phyloP scores from a whole-genome alignment of 176 grass and related monocot species.

The Aegilops tauschii region DNA sequence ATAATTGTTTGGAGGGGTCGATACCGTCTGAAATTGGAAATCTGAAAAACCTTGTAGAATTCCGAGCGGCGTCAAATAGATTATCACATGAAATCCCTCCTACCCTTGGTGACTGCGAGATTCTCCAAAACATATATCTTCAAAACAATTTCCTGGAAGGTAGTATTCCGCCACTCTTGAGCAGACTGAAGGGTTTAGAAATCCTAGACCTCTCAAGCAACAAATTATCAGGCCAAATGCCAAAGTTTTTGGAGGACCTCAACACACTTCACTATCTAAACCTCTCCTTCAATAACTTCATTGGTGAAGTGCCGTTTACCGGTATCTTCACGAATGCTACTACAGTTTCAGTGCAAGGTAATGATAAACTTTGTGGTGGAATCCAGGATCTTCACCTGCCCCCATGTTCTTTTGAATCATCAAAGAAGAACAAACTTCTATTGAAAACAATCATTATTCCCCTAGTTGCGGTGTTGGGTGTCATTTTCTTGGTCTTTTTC shows the following conservation, averaged over 20 bases:
- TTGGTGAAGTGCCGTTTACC: slow-evolving; percentile 27
- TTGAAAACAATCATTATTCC: neutral
- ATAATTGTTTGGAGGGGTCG: slow-evolving; percentile 20
- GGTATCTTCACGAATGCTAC: slow-evolving; percentile 38
- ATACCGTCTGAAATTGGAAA: slow-evolving; percentile 25
- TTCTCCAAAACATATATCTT: slow-evolving; percentile 27
- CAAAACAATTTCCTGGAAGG: slow-evolving; percentile 38
- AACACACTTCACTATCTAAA: slow-evolving; percentile 15
- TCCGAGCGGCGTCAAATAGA: slow-evolving; percentile 5
- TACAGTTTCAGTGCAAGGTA: slow-evolving; percentile 32
- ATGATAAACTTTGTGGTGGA: slow-evolving; percentile 43
- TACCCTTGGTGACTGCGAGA: slow-evolving; percentile 32
- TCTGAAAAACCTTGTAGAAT: neutral
- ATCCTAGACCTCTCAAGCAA: slow-evolving; percentile 36
- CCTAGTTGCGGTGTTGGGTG: neutral
- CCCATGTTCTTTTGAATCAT: neutral
- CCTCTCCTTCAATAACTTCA: slow-evolving; percentile 31
- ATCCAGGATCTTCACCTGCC: slow-evolving; percentile 9
- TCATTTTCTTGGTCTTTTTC: neutral
- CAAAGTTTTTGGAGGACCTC: neutral
- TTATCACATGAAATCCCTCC: slow-evolving; percentile 42
- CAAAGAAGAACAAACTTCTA: neutral
- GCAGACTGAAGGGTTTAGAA: neutral
- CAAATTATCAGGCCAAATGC: slow-evolving; percentile 23
- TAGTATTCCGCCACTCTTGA: neutral